phyloP scores from a whole-genome alignment of 2,329 filamentous ascomycete genomes.

The Biscogniauxia sp. region DNA sequence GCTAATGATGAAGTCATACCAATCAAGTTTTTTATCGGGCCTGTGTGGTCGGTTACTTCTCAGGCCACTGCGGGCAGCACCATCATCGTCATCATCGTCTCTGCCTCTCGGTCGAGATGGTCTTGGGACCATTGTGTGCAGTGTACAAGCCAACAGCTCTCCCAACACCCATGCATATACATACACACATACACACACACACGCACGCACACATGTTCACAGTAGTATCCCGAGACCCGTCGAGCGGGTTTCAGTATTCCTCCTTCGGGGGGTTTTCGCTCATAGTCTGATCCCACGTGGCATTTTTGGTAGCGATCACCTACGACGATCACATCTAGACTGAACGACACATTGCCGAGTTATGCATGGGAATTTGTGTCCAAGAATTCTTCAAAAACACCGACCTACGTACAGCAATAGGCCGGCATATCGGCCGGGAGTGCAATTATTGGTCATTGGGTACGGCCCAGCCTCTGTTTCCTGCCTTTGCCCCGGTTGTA shows the following conservation, averaged over 20 bases:
- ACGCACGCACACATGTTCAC: not conserved
- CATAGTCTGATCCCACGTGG: not conserved
- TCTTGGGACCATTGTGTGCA: too few species aligned
- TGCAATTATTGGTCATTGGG: not conserved
- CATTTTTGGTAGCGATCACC: not conserved
- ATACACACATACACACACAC: too few species aligned
- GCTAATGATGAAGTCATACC: not conserved
- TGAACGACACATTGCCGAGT: not conserved
- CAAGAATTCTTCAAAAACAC: not conserved
- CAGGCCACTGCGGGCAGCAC: not conserved
- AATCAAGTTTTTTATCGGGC: not conserved
- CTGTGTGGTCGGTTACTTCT: not conserved
- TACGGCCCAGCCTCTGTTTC: not conserved
- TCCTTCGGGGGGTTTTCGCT: not conserved
- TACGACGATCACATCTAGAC: not conserved
- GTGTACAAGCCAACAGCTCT: not conserved
- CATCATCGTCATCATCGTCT: too few species aligned
- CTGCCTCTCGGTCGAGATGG: too few species aligned
- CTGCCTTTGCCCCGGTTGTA: not conserved
- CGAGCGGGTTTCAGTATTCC: not conserved
- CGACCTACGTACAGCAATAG: not conserved
- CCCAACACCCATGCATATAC: too few species aligned
- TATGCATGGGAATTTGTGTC: not conserved
- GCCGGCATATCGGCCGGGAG: not conserved
- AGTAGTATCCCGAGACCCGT: not conserved